phyloP scores from a whole-genome alignment of 768 basidiomycete genomes.

The Daedaleopsis nitida region DNA sequence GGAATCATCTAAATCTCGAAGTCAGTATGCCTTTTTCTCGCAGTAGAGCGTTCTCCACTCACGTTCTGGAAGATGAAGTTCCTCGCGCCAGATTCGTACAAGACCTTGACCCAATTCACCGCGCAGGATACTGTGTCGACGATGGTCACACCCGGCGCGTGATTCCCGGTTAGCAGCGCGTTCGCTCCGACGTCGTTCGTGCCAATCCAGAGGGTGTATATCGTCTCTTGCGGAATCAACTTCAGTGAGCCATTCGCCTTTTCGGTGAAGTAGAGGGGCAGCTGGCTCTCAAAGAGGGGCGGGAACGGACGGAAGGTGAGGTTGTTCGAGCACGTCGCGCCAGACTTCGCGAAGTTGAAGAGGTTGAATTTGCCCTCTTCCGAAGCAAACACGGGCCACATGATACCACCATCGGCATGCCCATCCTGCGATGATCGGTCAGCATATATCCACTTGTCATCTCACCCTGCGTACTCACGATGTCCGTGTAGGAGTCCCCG shows the following conservation, averaged over 20 bases:
- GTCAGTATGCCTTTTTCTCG: too few species aligned
- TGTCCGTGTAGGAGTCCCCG: constrained; percentile 67
- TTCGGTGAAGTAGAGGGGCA: constrained; percentile 53
- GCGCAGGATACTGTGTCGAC: constrained; percentile 60
- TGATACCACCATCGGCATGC: constrained; percentile 4
- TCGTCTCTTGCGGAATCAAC: constrained; percentile 45
- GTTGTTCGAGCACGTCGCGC: constrained; percentile 66
- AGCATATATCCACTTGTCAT: neutral
- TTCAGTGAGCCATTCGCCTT: constrained; percentile 42
- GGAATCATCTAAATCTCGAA: constrained; percentile 36
- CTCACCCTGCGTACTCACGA: constrained; percentile 28
- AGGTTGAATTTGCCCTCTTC: constrained; percentile 54
- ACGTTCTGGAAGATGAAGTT: constrained; percentile 75
- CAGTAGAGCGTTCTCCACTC: too few species aligned
- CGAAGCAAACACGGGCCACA: constrained; percentile 63
- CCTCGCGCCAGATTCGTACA: constrained; percentile 60
- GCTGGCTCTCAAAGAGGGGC: constrained; percentile 56
- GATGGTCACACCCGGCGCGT: constrained; percentile 48
- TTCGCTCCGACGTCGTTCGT: constrained; percentile 57
- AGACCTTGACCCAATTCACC: constrained; percentile 57
- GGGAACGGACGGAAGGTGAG: constrained; percentile 58
- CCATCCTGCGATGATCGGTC: neutral
- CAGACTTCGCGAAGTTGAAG: constrained; percentile 58
- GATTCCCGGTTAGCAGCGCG: constrained; percentile 55
- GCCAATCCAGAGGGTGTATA: constrained; percentile 71